These are phyloP conservation scores for Aquilaria sinensis DNA, from an alignment of 345 rosid species.

Conservation along the genomic window DNA sequence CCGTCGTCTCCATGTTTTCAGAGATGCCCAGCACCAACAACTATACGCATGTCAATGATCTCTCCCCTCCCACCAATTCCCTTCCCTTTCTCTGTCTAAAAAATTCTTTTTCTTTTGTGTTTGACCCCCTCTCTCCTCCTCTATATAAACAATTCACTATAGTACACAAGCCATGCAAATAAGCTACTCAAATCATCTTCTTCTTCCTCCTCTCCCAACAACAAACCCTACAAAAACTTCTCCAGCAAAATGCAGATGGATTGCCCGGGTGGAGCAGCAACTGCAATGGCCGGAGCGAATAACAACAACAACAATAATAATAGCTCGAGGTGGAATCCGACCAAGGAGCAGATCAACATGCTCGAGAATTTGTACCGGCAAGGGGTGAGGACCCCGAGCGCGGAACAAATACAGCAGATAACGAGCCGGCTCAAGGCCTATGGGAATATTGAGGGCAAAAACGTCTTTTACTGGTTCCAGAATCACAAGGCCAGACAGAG, in stretches of 20 bases:
- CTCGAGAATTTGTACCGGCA: constrained; percentile 65
- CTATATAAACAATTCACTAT: neutral
- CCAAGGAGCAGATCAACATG: constrained; percentile 72
- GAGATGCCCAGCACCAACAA: constrained; percentile 70
- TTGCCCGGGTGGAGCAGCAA: constrained; percentile 12
- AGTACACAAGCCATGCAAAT: constrained; percentile 19
- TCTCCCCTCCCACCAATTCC: constrained; percentile 6
- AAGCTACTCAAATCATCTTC: neutral
- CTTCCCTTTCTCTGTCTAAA: constrained; percentile 15
- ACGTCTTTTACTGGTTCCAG: constrained; percentile 98
- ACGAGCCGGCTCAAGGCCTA: constrained; percentile 55
- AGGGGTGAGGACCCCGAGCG: constrained; percentile 83
- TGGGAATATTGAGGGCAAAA: constrained; percentile 97
- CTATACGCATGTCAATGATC: constrained; percentile 76
- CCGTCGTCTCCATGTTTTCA: constrained; percentile 68
- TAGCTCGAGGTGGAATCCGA: constrained; percentile 86
- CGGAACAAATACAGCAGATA: constrained; percentile 91
- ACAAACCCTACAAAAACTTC: constrained; percentile 14
- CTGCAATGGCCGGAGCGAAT: constrained; percentile 9
- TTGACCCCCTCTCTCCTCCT: constrained; percentile 11
- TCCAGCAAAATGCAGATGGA: constrained; percentile 11
- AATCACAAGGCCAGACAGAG: constrained; percentile 96
- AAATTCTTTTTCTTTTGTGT: constrained; percentile 2
- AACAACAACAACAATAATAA: constrained; percentile 10
- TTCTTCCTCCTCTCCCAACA: neutral